Percentiles rank a stretch among this genome's conserved stretches.
phyloP scores from a whole-genome alignment of 2,329 filamentous ascomycete genomes.

The Ceratocystis harringtonii region DNA sequence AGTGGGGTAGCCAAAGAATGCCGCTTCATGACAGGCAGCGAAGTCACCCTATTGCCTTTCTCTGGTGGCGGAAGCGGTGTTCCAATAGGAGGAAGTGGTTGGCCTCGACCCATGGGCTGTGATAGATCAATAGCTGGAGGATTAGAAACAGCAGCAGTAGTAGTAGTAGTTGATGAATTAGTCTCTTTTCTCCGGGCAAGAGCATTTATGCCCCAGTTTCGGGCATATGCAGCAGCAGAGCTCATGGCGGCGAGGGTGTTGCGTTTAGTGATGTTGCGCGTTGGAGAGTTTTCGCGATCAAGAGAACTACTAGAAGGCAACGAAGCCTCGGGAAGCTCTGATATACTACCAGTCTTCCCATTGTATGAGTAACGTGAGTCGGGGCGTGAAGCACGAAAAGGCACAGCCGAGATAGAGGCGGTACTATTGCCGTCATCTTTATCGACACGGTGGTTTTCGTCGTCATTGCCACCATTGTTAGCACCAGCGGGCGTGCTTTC shows the following conservation, averaged over 20 bases:
- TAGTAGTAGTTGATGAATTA: constrained; percentile 11
- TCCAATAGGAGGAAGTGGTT: constrained; percentile 67
- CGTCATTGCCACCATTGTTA: neutral
- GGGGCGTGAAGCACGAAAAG: constrained; percentile 4
- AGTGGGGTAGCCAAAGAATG: constrained; percentile 27
- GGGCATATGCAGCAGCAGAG: constrained; percentile 40
- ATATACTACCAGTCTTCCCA: neutral
- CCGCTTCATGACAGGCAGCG: constrained; percentile 45
- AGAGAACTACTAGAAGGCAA: neutral
- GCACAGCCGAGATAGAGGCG: neutral
- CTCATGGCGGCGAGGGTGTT: constrained; percentile 38
- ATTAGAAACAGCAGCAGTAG: neutral
- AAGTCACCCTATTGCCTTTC: constrained; percentile 41
- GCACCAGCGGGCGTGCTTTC: neutral
- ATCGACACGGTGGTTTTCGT: neutral
- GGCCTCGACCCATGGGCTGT: constrained; percentile 68
- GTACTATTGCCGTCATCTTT: neutral
- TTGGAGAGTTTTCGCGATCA: neutral
- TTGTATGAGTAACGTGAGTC: constrained; percentile 4
- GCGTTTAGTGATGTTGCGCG: constrained; percentile 20
- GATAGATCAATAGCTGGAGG: constrained; percentile 30
- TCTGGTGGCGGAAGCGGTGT: constrained; percentile 59
- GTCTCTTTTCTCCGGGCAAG: constrained; percentile 33
- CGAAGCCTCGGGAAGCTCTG: neutral
- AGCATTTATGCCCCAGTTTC: constrained; percentile 45